Evolutionary conservation across 1,139 yeast genomes (phyloP).

Genomic region (Geotrichum citri-aurantii): DNA sequence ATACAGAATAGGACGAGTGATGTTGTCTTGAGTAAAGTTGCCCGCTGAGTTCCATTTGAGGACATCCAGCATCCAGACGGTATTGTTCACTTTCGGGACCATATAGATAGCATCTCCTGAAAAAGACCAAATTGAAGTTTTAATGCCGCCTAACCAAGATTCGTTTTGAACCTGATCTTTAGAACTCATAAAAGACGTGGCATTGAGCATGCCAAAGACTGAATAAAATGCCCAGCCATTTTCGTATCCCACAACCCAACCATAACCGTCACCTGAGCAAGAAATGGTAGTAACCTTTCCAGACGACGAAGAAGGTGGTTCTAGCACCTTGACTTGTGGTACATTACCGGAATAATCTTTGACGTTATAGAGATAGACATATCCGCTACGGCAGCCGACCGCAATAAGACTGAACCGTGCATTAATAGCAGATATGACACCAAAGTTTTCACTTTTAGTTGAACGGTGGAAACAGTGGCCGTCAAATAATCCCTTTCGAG

Average conservation of each 20-base stretch:
- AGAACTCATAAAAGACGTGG: conserved; percentile 31
- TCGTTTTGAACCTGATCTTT: conserved; percentile 27
- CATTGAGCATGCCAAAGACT: conserved; percentile 36
- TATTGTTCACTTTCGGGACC: conserved; percentile 22
- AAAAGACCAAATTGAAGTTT: conserved; percentile 33
- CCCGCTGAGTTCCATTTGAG: conserved; percentile 34
- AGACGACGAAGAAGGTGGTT: conserved; percentile 31
- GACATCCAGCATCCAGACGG: conserved; percentile 30
- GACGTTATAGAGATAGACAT: conserved; percentile 33
- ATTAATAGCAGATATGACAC: conserved; percentile 32
- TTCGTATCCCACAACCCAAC: conserved; percentile 35
- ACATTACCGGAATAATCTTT: conserved; percentile 35
- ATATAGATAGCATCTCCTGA: conserved; percentile 31
- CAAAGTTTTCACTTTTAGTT: conserved; percentile 23
- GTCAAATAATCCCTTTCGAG: conserved; percentile 10
- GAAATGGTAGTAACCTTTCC: conserved; percentile 30
- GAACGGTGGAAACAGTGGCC: conserved; percentile 27
- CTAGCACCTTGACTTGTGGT: conserved; percentile 27
- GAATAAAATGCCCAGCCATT: conserved; percentile 38
- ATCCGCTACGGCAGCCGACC: conserved; percentile 34
- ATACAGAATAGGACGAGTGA: conserved; percentile 35
- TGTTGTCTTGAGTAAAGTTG: conserved; percentile 29
- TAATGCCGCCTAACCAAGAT: conserved; percentile 33
- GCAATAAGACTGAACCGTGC: conserved; percentile 37
- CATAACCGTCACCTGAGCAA: conserved; percentile 37